These are phyloP conservation scores for Mollisiaceae sp. DNA, from an alignment of 2,329 filamentous ascomycete species.

Conservation along the genomic window DNA sequence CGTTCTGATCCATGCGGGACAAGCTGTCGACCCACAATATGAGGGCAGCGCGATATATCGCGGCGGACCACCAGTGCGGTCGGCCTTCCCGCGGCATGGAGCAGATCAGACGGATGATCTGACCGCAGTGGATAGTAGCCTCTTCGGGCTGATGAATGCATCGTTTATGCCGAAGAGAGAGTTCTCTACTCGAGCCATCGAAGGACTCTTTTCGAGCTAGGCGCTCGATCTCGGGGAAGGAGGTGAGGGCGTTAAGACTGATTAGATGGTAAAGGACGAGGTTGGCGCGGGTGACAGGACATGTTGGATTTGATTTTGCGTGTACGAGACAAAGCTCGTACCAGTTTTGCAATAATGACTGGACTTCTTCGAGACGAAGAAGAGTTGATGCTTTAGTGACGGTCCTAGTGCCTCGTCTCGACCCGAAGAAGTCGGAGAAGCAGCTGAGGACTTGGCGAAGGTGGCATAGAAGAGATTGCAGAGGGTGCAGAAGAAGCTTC, in stretches of 20 bases:
- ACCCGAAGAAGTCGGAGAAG: constrained; percentile 60
- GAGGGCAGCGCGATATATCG: constrained; percentile 69
- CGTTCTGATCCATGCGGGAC: constrained; percentile 51
- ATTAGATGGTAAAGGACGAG: constrained; percentile 74
- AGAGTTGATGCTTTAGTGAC: constrained; percentile 66
- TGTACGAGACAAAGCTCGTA: constrained; percentile 66
- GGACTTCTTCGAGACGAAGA: constrained; percentile 66
- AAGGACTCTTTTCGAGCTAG: constrained; percentile 66
- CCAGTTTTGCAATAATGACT: constrained; percentile 68
- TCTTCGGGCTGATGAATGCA: constrained; percentile 69
- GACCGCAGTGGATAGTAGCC: constrained; percentile 69
- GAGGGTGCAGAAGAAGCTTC: constrained; percentile 69
- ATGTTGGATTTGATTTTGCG: constrained; percentile 59
- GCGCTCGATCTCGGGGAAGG: constrained; percentile 70
- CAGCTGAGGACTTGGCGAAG: constrained; percentile 68
- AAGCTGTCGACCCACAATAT: constrained; percentile 68
- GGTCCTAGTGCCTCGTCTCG: constrained; percentile 50
- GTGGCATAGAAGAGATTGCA: constrained; percentile 69
- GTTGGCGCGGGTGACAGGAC: constrained; percentile 66
- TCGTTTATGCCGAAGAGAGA: constrained; percentile 61
- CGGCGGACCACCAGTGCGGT: constrained; percentile 74
- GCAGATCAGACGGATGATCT: constrained; percentile 65
- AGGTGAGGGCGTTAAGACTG: constrained; percentile 69
- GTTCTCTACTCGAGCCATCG: constrained; percentile 56
- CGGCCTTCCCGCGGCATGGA: constrained; percentile 64